A percentile compares a stretch with the other conserved stretches of the same genome.
These are phyloP conservation scores for Piromyces sp. DNA, from an alignment of 192 early-diverging fungal species.

Conservation along the genomic window DNA sequence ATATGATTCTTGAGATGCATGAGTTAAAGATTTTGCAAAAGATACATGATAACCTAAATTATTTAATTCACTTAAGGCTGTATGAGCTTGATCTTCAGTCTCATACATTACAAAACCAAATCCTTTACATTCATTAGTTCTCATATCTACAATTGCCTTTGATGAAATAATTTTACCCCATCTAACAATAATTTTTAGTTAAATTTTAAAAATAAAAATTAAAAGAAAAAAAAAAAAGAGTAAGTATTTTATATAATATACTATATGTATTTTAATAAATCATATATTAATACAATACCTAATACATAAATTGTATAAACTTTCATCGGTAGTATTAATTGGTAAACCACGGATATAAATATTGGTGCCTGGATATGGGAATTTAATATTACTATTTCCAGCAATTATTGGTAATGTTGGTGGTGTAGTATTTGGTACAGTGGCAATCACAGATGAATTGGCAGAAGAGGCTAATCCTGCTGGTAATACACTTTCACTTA, in stretches of 20 bases:
- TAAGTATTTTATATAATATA: too few relatives aligned
- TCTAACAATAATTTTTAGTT: neutral
- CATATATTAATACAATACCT: neutral
- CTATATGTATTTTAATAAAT: too few relatives aligned
- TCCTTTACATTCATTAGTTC: slow-evolving; percentile 66
- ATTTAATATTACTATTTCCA: neutral
- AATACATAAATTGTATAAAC: slow-evolving; percentile 36
- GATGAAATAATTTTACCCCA: slow-evolving; percentile 51
- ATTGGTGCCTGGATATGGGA: slow-evolving; percentile 22
- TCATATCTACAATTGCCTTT: slow-evolving; percentile 67
- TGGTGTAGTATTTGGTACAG: neutral
- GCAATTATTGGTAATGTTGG: neutral
- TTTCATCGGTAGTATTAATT: slow-evolving; percentile 45
- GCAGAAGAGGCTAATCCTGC: neutral
- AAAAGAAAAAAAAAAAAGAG: too few relatives aligned
- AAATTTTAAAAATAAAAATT: too few relatives aligned
- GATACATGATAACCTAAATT: slow-evolving; percentile 48
- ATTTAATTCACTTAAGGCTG: slow-evolving; percentile 51
- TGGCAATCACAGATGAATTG: neutral
- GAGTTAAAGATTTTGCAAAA: slow-evolving; percentile 29
- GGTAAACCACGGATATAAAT: slow-evolving; percentile 65
- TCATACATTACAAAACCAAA: slow-evolving; percentile 81
- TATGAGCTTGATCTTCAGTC: slow-evolving; percentile 38
- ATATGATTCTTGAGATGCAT: neutral
- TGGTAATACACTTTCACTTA: neutral